phyloP scores from a whole-genome alignment of 2,329 filamentous ascomycete species.

The Westerdykella ornata region DNA sequence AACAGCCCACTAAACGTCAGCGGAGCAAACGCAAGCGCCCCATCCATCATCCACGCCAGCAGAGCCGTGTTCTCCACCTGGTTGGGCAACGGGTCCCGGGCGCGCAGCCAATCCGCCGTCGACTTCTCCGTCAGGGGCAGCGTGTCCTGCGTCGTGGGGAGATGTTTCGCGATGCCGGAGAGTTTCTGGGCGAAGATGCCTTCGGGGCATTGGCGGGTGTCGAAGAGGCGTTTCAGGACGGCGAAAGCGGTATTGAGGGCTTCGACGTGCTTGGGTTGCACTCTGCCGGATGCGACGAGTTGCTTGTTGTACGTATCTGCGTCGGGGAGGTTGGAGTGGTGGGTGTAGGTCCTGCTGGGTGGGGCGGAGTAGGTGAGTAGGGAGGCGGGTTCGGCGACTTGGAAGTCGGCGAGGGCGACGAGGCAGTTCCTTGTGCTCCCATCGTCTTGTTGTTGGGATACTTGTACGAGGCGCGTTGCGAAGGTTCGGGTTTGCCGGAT shows the following conservation, averaged over 20 bases:
- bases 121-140: constrained; percentile 28
- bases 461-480: constrained; percentile 43
- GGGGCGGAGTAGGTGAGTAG: constrained; percentile 37
- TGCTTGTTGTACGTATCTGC: neutral
- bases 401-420: constrained; percentile 45
- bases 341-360: constrained; percentile 29
- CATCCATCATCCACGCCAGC: constrained; percentile 44
- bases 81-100: constrained; percentile 11
- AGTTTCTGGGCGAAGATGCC: constrained; percentile 43
- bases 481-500: constrained; percentile 45
- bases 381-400: constrained; percentile 34
- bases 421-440: constrained; percentile 38
- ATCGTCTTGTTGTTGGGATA: constrained; percentile 38
- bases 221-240: constrained; percentile 27
- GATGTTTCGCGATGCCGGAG: constrained; percentile 34
- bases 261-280: constrained; percentile 12
- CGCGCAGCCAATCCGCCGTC: constrained; percentile 42
- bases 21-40: constrained; percentile 41
- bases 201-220: constrained; percentile 36
- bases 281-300: constrained; percentile 9
- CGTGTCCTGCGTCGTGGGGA: constrained; percentile 33
- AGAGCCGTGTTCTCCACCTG: constrained; percentile 33
- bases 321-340: constrained; percentile 8
- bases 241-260: constrained; percentile 27
- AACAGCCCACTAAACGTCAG: constrained; percentile 40